Base-by-base conservation (phyloP, 345 rosid genomes). In the Citrus maxima region DNA sequence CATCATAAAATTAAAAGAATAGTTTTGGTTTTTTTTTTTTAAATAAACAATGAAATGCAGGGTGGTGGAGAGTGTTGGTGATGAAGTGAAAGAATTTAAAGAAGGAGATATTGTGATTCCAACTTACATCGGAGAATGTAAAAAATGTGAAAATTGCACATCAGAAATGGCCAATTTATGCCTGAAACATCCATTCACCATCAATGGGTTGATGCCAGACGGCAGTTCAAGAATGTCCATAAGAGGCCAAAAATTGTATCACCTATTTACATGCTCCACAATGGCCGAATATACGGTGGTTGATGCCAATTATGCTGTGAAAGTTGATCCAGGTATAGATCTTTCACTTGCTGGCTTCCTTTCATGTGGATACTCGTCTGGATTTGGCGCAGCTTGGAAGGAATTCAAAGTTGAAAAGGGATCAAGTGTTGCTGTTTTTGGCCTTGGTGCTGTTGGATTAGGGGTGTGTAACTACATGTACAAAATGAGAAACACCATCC, bases 381-480 rank as follows among this genome's bases (percentile, higher is more conserved):
- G 97, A 0, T 88, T 82, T 46, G 98, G 98, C 22, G 90, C 92
- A 3, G 88, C 90, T n/a, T 88, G 91, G 95, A 92, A 85, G 83
- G 94, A 86, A 24, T 90, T 93, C 14, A 75, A 80, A 65, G 84
- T 93, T 73, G 82, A 83, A 76, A 60, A 59, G 7, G 91, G 93
- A 61, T 89, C 98, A 28, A 84, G 77, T 28, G 89, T 91, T 0
- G 93, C 89, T 73, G 86, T 93, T 73, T 81, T 93, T 19, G 98
- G 95, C 67, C 89, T 93, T 54, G 98, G 98, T 70, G 88, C 90
- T 18, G 95, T 91, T 61, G 94, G 95, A n/a, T 86, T 91, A 27
- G 94, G 94, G 79, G 94, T 89, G 84, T 18, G 74, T 70, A 25
- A 13, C 66, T 42, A 12, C 4, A 4, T 12, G 14, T 0, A 42